Conservation (phyloP, 2,329 filamentous ascomycete genomes). For the Colletotrichum cuscutae region DNA sequence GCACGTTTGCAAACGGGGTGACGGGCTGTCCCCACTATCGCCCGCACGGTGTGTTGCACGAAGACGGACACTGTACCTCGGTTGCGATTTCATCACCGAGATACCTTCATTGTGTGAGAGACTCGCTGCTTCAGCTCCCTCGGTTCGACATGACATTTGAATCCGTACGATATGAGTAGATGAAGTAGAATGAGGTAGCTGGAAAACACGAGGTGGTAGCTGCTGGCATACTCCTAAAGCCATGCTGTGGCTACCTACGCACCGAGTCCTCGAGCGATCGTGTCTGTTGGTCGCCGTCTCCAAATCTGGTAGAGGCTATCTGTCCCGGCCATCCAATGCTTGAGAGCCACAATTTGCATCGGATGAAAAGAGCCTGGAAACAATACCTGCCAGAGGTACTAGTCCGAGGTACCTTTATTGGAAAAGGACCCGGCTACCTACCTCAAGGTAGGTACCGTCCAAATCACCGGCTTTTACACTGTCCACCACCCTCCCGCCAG, state of each 20-base stretch:
- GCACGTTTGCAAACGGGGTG: not conserved
- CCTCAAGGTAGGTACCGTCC: not conserved
- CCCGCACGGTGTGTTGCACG: conserved; percentile 22
- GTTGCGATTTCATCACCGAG: conserved; percentile 20
- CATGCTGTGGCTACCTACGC: not conserved
- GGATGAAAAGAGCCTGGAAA: too few species aligned
- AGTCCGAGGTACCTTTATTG: too few species aligned
- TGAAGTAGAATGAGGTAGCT: not conserved
- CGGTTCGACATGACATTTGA: not conserved
- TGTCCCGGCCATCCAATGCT: not conserved
- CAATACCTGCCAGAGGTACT: too few species aligned
- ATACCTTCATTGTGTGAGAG: not conserved
- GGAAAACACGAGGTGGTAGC: not conserved
- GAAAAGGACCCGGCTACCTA: too few species aligned
- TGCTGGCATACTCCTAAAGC: too few species aligned
- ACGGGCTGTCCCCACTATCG: conserved; percentile 7
- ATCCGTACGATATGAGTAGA: not conserved
- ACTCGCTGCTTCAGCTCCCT: not conserved
- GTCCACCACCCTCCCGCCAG: not conserved
- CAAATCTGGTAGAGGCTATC: too few species aligned
- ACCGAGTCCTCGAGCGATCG: too few species aligned
- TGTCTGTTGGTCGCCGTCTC: too few species aligned
- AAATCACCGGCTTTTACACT: not conserved
- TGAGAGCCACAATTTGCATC: not conserved
- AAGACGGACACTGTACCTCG: conserved; percentile 20